These are phyloP conservation scores for Colletotrichum liriopes DNA, from an alignment of 2,329 filamentous ascomycete species.

Conservation along the genomic window DNA sequence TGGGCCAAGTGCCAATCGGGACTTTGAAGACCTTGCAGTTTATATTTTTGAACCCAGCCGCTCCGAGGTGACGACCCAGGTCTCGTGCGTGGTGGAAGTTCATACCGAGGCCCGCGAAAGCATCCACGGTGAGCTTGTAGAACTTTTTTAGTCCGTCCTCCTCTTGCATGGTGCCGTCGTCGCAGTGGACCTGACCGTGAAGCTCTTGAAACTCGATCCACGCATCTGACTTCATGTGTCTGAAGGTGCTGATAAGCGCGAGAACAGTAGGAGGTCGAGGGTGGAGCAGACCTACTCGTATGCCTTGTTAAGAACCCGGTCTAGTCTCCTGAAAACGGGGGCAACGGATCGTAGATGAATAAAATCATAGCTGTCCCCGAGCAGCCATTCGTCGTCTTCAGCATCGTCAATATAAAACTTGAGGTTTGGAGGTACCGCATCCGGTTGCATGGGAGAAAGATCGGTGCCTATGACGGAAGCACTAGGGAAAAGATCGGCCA, in stretches of 20 bases:
- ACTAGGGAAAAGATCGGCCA: slow-evolving; percentile 60
- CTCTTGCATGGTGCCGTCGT: slow-evolving; percentile 60
- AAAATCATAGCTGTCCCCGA: slow-evolving; percentile 69
- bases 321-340: slow-evolving; percentile 65
- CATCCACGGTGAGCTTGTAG: slow-evolving; percentile 44
- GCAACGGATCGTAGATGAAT: slow-evolving; percentile 68
- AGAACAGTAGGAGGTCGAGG: not conserved
- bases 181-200: slow-evolving; percentile 57
- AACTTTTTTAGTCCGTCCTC: slow-evolving; percentile 56
- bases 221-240: slow-evolving; percentile 53
- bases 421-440: slow-evolving; percentile 70
- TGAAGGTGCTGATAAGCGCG: slow-evolving; percentile 43
- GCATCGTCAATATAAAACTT: slow-evolving; percentile 75
- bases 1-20: too few species aligned
- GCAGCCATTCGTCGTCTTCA: slow-evolving; percentile 68
- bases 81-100: too few species aligned
- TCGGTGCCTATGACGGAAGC: slow-evolving; percentile 60
- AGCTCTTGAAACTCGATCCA: slow-evolving; percentile 68
- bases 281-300: slow-evolving; percentile 46
- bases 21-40: too few species aligned
- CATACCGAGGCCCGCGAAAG: slow-evolving; percentile 50
- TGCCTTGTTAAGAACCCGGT: slow-evolving; percentile 60
- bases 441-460: slow-evolving; percentile 61
- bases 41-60: too few species aligned
- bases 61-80: slow-evolving; percentile 2